A percentile compares a stretch with the other conserved stretches of the same genome.
Evolutionary conservation across 2,329 filamentous ascomycete species (phyloP).

Genomic region (Paradendryphiella salina): DNA sequence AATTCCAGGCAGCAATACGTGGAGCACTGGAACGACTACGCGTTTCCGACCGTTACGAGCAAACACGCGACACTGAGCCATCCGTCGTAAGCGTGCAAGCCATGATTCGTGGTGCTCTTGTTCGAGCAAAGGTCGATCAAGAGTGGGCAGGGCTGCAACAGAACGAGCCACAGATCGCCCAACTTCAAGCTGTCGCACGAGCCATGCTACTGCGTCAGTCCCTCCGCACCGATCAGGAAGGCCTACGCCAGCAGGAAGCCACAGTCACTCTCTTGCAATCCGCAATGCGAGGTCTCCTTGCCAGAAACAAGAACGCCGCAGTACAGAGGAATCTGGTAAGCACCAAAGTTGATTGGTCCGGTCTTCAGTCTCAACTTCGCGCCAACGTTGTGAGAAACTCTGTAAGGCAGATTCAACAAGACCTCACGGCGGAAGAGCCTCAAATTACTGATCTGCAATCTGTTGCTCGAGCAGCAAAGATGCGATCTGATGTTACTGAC

Average conservation of each 20-base stretch:
- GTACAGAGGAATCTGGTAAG: constrained; percentile 49
- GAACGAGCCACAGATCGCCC: constrained; percentile 55
- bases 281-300: constrained; percentile 58
- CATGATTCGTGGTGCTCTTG: constrained; percentile 66
- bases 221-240: constrained; percentile 41
- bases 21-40: constrained; percentile 51
- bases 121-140: constrained; percentile 59
- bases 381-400: constrained; percentile 43
- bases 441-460: constrained; percentile 48
- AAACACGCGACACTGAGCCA: constrained; percentile 65
- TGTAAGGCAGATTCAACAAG: constrained; percentile 37
- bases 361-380: constrained; percentile 53
- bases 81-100: constrained; percentile 58
- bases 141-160: constrained; percentile 41
- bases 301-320: constrained; percentile 48
- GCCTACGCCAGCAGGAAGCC: constrained; percentile 45
- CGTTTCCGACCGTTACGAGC: constrained; percentile 59
- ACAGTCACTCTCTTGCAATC: constrained; percentile 64
- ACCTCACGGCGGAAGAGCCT: constrained; percentile 37
- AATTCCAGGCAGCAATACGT: constrained; percentile 62
- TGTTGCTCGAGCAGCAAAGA: constrained; percentile 43
- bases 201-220: constrained; percentile 49
- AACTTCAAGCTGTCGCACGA: constrained; percentile 49
- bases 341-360: constrained; percentile 47
- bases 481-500: constrained; percentile 37